Percentiles rank a stretch among this genome's conserved stretches.
phyloP scores from a whole-genome alignment of 202 grass and related monocot species.

The Panicum virgatum region DNA sequence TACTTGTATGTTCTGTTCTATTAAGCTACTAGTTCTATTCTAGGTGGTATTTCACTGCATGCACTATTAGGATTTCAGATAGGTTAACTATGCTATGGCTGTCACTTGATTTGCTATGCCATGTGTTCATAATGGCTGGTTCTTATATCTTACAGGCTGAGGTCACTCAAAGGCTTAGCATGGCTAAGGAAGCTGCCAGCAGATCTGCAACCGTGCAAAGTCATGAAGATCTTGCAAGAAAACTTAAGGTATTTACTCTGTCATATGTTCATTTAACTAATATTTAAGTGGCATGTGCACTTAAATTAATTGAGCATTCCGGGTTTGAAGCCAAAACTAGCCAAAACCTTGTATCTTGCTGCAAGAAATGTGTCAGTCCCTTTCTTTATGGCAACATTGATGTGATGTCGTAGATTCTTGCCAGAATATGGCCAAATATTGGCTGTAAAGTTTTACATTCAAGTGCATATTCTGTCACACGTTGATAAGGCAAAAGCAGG shows the following conservation, averaged over 20 bases:
- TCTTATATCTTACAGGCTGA: slow-evolving; percentile 67
- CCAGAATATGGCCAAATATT: not conserved
- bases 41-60: slow-evolving; percentile 14
- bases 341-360: not conserved
- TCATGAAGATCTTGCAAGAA: slow-evolving; percentile 92
- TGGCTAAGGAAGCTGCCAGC: slow-evolving; percentile 65
- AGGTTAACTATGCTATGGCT: slow-evolving; percentile 4
- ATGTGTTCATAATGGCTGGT: slow-evolving; percentile 32
- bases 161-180: slow-evolving; percentile 83
- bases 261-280: not conserved
- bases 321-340: not conserved
- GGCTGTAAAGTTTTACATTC: not conserved
- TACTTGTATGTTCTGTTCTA: not conserved
- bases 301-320: not conserved
- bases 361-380: not conserved
- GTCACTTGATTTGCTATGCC: slow-evolving; percentile 7
- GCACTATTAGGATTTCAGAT: not conserved
- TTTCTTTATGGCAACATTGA: not conserved
- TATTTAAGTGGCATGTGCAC: slow-evolving; percentile 9
- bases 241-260: slow-evolving; percentile 68
- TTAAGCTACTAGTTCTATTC: not conserved
- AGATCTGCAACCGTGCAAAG: slow-evolving; percentile 62
- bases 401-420: not conserved
- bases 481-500: not conserved
- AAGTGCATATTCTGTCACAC: not conserved